Conservation (phyloP, 2,329 filamentous ascomycete species). For the Ascochyta viciae-villosae region DNA sequence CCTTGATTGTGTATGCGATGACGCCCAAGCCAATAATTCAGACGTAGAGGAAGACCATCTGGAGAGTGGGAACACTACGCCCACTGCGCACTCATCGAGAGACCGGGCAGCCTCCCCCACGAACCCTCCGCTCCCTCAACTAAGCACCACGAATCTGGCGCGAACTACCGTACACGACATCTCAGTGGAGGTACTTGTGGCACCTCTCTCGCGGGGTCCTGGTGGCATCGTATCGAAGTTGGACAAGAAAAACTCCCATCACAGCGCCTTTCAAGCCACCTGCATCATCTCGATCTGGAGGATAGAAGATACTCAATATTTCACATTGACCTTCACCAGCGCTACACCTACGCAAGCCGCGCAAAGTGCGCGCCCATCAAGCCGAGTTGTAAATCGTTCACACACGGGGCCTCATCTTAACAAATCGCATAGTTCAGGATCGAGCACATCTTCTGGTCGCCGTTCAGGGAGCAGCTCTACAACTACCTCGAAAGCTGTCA, state of each 20-base stretch:
- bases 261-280: slow-evolving; percentile 64
- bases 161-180: slow-evolving; percentile 63
- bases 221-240: slow-evolving; percentile 19
- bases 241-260: slow-evolving; percentile 24
- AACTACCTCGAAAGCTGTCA: slow-evolving; percentile 51
- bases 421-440: slow-evolving; percentile 45
- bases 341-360: slow-evolving; percentile 44
- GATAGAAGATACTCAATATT: slow-evolving; percentile 72
- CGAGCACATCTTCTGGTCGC: slow-evolving; percentile 50
- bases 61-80: slow-evolving; percentile 39
- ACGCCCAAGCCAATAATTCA: slow-evolving; percentile 31
- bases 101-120: slow-evolving; percentile 11
- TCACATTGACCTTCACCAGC: slow-evolving; percentile 77
- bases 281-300: slow-evolving; percentile 81
- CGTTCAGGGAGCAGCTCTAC: slow-evolving; percentile 42
- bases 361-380: slow-evolving; percentile 35
- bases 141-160: slow-evolving; percentile 48
- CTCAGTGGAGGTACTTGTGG: slow-evolving; percentile 72
- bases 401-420: slow-evolving; percentile 42
- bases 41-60: slow-evolving; percentile 20
- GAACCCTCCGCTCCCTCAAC: slow-evolving; percentile 24
- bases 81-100: slow-evolving; percentile 28
- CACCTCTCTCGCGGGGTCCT: slow-evolving; percentile 45
- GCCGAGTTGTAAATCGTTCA: slow-evolving; percentile 53
- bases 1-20: slow-evolving; percentile 53